These are phyloP conservation scores for Microbotryum intermedium DNA, from an alignment of 1,284 basidiomycete species.

Conservation along the genomic window DNA sequence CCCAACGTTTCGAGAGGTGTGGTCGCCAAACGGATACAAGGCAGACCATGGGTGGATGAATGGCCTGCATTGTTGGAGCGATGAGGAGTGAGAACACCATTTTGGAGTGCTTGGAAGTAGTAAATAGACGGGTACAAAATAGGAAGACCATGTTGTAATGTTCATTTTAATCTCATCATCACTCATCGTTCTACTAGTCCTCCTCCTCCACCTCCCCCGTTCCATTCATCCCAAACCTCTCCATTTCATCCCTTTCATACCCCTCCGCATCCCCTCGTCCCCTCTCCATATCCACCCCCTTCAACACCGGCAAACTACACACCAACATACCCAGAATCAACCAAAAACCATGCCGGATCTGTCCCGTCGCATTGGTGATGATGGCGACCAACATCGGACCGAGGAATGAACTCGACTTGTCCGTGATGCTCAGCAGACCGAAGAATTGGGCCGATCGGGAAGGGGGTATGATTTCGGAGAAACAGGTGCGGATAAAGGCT, in stretches of 20 bases:
- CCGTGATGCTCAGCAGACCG: slow-evolving; percentile 63
- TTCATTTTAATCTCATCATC: too few relatives aligned
- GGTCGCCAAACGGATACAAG: slow-evolving; percentile 2
- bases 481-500: slow-evolving; percentile 67
- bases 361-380: slow-evolving; percentile 70
- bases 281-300: slow-evolving; percentile 50
- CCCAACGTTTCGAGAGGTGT: not conserved
- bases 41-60: slow-evolving; percentile 17
- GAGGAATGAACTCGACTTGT: slow-evolving; percentile 83
- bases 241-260: slow-evolving; percentile 7
- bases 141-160: too few relatives aligned
- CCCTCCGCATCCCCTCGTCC: slow-evolving; percentile 58
- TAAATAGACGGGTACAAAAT: too few relatives aligned
- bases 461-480: slow-evolving; percentile 64
- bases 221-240: too few relatives aligned
- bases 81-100: too few relatives aligned
- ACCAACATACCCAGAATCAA: slow-evolving; percentile 74
- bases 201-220: not conserved
- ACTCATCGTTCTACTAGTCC: not conserved
- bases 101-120: too few relatives aligned
- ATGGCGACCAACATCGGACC: slow-evolving; percentile 71
- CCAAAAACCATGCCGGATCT: slow-evolving; percentile 80
- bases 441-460: slow-evolving; percentile 71
- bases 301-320: slow-evolving; percentile 64
- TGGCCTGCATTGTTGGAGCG: slow-evolving; percentile 10